Base-by-base conservation (phyloP, 1,284 basidiomycete species). In the Marasmius fiardii region DNA sequence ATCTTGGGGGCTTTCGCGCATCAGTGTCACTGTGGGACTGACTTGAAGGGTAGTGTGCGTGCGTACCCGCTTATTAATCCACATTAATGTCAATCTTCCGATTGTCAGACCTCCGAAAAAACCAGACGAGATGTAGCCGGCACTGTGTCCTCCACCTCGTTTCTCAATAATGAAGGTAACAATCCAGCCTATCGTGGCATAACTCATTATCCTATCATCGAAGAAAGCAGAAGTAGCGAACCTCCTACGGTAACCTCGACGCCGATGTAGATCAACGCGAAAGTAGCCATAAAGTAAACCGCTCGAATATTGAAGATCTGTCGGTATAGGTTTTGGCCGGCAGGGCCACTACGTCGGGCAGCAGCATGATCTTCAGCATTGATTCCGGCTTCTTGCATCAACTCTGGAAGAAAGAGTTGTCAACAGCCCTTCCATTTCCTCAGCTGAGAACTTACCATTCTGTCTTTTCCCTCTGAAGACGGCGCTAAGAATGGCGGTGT, bases 381-480 rank as follows among this genome's bases (percentile, higher is more conserved):
- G 26, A 31, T 26, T 28, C 47, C 47, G 16, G 28, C n/a, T 31
- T 49, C 47, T 14, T n/a, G 47, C 47, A 49, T 49, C 12, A 49
- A 26, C 31, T 49, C 47, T 49, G 28, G 12, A 49, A n/a, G 8
- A 18, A 33, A 31, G 8, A 41, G 14, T 18, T 8, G 35, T 12
- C 6, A 11, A 31, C 23, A 5, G 20, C 14, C 20, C 12, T 12
- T 52, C 14, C 12, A 44, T 14, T 54, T 35, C 28, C 10, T 33
- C 10, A 23, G 41, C 24, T 18, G 16, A 4, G 1, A n/a, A 51
- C 64, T 28, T 37, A 81, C 83, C 75, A 52, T 88, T 82, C 60
- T 85, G 83, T 5, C 67, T 74, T 59, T 80, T 77, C 16, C 82
- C 68, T 7, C 76, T 73, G 69, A 90, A 88, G 0, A 84, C 78